Percentiles rank a stretch among this genome's conserved stretches.
These are phyloP conservation scores for Cystoderma amianthinum DNA, from an alignment of 768 basidiomycete genomes.

Conservation along the genomic window DNA sequence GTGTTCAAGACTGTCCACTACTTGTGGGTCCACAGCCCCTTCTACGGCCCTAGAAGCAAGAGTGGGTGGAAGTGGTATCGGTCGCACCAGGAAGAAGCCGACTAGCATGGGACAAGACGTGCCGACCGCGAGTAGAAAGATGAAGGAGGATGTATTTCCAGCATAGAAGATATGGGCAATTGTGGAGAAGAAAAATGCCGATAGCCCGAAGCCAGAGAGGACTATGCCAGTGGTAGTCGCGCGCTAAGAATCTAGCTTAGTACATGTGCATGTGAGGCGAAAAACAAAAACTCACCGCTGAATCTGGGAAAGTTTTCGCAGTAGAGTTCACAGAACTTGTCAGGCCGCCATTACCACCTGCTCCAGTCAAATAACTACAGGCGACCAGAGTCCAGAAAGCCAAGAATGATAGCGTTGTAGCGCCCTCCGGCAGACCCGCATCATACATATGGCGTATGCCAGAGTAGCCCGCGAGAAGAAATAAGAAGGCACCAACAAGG, in stretches of 20 bases:
- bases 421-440: constrained; percentile 32
- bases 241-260: constrained; percentile 35
- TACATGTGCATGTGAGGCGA: not conserved
- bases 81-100: constrained; percentile 69
- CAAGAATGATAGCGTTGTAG: constrained; percentile 28
- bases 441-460: constrained; percentile 69
- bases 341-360: constrained; percentile 70
- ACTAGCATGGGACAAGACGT: constrained; percentile 75
- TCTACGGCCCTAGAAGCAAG: not conserved
- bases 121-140: constrained; percentile 71
- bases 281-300: constrained; percentile 37
- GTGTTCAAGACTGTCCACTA: not conserved
- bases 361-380: constrained; percentile 69
- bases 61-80: constrained; percentile 47
- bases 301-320: constrained; percentile 77
- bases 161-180: constrained; percentile 67
- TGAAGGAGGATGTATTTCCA: constrained; percentile 71
- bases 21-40: not conserved
- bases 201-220: constrained; percentile 83
- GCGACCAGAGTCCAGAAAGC: constrained; percentile 45
- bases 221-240: constrained; percentile 75
- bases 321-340: constrained; percentile 71
- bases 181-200: constrained; percentile 84
- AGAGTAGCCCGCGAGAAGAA: constrained; percentile 65
- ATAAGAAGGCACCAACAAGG: constrained; percentile 48